Evolutionary conservation across 306 rosid genomes (phyloP), one percentile per base, ranked within the genome.

Genomic region (Canavalia gladiata): DNA sequence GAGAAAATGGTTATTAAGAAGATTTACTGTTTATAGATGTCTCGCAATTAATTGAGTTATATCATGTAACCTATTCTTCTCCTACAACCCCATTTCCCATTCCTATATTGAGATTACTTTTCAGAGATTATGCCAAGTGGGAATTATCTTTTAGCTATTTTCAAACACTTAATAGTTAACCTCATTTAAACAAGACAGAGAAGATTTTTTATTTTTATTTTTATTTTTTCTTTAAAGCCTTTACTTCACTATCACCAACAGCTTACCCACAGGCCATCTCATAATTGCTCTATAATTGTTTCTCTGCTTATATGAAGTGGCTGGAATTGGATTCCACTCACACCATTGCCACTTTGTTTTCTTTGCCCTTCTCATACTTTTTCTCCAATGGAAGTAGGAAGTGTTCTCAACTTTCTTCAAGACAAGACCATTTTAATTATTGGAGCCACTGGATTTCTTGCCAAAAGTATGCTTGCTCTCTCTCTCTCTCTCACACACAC

Each of bases 391-490:
- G 97, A 91, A 81, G 72, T 90, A 5, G 92, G 85, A 87, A 92
- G 94, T 62, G 66, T 92, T 30, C 82, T 90, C 29, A 41, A 81
- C 49, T 87, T 86, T 72, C 87, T 90, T 33, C 63, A 90, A 28
- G 78, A 83, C 89, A 90, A 86, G 81, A 85, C 87, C 83, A 89
- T 92, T 76, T 72, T 92, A 70, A 66, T 92, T 74, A 79, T 82
- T 55, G 97, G 97, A 9, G 94, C 90, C 62, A 87, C 97, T 45
- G 94, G 97, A 25, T 92, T 92, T 79, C 84, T 92, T 0, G 97
- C 93, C 46, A 92, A 92, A 80, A 92, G 97, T 92, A 87, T 7
- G 0, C 10, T 2, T 12, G 11, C 10, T 34, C 35, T 34, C 3
- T 8, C 1, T 33, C 28, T 52, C 13, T 0, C 12, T n/a, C 11